Percentiles rank a stretch among this genome's conserved stretches.
Conservation (phyloP, 2,329 filamentous ascomycete genomes). For the Trichophyton benhamiae region DNA sequence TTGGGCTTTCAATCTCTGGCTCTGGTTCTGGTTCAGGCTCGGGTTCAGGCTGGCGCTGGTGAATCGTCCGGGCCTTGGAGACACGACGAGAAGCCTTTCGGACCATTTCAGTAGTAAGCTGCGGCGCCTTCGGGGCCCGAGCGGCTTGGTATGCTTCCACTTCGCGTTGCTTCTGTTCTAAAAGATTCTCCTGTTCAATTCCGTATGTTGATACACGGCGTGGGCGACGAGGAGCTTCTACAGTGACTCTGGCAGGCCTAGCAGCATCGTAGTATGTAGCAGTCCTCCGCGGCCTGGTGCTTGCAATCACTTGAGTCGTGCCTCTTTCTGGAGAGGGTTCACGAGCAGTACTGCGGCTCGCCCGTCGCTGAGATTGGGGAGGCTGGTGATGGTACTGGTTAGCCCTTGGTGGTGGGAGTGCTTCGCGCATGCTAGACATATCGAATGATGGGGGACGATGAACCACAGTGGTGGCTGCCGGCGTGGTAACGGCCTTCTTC, state of each 20-base stretch:
- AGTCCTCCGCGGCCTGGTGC: constrained; percentile 17
- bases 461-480: constrained; percentile 20
- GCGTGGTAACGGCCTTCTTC: constrained; percentile 24
- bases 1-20: background rate
- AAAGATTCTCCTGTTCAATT: constrained; percentile 15
- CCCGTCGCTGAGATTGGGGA: constrained; percentile 5
- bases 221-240: constrained; percentile 24
- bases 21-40: background rate
- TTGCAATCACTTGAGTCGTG: constrained; percentile 19
- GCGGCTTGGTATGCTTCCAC: constrained; percentile 32
- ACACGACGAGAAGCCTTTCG: constrained; percentile 7
- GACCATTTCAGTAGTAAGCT: constrained; percentile 8
- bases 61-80: background rate
- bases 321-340: constrained; percentile 22
- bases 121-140: constrained; percentile 12
- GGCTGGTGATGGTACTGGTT: background rate
- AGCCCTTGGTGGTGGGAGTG: constrained; percentile 18
- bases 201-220: constrained; percentile 25
- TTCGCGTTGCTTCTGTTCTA: constrained; percentile 29
- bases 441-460: constrained; percentile 25
- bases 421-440: constrained; percentile 23
- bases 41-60: background rate
- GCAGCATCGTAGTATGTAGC: constrained; percentile 24
- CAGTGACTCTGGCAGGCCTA: constrained; percentile 22
- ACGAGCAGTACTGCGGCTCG: constrained; percentile 22